Evolutionary conservation across 2,329 filamentous ascomycete genomes (phyloP).

Genomic region (Colletotrichum siamense): DNA sequence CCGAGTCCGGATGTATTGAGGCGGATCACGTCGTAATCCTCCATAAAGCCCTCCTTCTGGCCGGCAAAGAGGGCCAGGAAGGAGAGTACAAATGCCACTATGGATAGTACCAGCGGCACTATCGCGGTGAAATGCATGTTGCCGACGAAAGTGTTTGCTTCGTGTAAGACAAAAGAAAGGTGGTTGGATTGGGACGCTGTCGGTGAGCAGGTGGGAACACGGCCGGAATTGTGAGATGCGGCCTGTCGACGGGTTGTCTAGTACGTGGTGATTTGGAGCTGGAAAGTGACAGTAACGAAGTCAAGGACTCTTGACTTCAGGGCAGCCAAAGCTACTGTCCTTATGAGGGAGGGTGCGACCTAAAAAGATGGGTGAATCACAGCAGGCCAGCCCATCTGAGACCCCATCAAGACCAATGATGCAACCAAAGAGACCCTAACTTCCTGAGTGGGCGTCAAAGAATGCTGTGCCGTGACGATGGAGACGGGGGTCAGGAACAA

Average conservation of each 20-base stretch:
- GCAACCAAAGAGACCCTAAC: conserved; percentile 10
- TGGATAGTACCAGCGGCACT: conserved; percentile 40
- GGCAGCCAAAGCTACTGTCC: background rate
- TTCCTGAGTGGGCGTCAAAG: conserved; percentile 1
- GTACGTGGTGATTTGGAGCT: background rate
- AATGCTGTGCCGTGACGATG: conserved; percentile 2
- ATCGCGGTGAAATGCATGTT: conserved; percentile 34
- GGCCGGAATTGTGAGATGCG: background rate
- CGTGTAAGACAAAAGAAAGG: background rate
- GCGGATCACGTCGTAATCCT: conserved; percentile 46
- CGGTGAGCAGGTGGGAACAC: background rate
- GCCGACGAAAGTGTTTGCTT: background rate
- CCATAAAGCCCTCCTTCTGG: conserved; percentile 45
- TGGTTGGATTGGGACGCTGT: background rate
- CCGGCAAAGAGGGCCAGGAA: conserved; percentile 46
- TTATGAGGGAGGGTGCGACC: background rate
- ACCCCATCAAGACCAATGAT: conserved; percentile 10
- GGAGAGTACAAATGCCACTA: conserved; percentile 43
- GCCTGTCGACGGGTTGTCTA: background rate
- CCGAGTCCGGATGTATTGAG: conserved; percentile 45
- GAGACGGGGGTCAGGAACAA: background rate
- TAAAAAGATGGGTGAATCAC: conserved; percentile 3
- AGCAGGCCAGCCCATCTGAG: background rate
- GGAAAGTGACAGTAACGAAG: background rate
- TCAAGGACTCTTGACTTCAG: background rate